These are phyloP conservation scores for Lipomyces mesembrius DNA, from an alignment of 805 yeast genomes.

Conservation along the genomic window DNA sequence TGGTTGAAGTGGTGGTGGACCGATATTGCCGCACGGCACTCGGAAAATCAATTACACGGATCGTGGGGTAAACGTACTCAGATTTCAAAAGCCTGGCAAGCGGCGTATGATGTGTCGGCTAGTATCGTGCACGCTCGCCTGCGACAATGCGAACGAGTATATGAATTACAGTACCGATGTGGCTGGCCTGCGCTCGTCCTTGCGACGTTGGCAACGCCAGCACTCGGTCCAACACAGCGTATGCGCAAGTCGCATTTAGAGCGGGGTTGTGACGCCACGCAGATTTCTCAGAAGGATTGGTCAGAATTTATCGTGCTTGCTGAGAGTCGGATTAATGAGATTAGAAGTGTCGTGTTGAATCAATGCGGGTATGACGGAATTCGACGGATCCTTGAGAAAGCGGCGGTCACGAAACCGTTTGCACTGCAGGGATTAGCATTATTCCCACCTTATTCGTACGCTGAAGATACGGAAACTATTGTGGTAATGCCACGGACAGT, in stretches of 20 bases:
- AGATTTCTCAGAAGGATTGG: constrained; percentile 38
- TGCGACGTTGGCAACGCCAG: constrained; percentile 39
- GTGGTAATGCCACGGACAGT: constrained; percentile 27
- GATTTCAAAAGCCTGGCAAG: constrained; percentile 35
- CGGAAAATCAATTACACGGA: constrained; percentile 32
- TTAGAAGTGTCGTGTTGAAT: constrained; percentile 24
- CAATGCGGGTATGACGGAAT: constrained; percentile 37
- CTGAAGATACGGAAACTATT: constrained; percentile 33
- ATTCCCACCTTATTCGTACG: constrained; percentile 30
- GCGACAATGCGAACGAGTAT: constrained; percentile 38
- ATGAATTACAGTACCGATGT: constrained; percentile 36
- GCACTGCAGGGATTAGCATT: constrained; percentile 32
- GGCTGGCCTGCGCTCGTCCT: constrained; percentile 40
- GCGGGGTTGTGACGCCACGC: constrained; percentile 39
- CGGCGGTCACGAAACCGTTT: constrained; percentile 29
- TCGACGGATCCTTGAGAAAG: constrained; percentile 35
- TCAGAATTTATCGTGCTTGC: constrained; percentile 29
- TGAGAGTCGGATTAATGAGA: constrained; percentile 27
- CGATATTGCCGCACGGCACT: constrained; percentile 35
- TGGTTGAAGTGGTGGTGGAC: constrained; percentile 42
- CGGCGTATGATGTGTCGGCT: constrained; percentile 32
- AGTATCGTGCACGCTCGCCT: constrained; percentile 38
- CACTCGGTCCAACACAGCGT: constrained; percentile 37
- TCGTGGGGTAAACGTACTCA: constrained; percentile 36
- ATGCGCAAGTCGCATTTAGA: constrained; percentile 38